Evolutionary conservation across 345 rosid genomes (phyloP).

Genomic region (Psidium guajava): DNA sequence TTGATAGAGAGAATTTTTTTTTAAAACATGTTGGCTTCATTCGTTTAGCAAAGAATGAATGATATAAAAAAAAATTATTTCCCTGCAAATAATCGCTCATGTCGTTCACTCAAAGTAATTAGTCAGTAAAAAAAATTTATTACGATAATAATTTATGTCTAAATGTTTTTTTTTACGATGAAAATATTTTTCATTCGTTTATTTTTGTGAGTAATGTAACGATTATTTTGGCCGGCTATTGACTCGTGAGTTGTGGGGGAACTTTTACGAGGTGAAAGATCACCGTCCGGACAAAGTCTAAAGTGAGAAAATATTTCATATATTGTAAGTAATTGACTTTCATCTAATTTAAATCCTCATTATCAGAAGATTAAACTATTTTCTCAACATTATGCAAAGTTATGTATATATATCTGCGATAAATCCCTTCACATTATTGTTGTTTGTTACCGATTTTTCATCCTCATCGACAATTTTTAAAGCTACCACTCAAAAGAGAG

Average conservation of each 20-base stretch:
- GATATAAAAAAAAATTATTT: not conserved
- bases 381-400: not conserved
- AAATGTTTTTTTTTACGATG: not conserved
- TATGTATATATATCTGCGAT: not conserved
- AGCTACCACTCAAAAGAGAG: not conserved
- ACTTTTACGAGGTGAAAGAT: not conserved
- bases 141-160: not conserved
- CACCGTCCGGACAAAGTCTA: not conserved
- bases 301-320: not conserved
- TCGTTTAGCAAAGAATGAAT: accelerated
- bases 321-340: not conserved
- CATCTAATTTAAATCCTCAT: not conserved
- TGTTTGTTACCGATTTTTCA: not conserved
- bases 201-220: not conserved
- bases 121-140: not conserved
- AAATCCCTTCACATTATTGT: not conserved
- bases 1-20: accelerated
- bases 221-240: not conserved
- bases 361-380: not conserved
- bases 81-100: accelerated
- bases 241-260: not conserved
- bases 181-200: not conserved
- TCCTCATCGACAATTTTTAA: not conserved
- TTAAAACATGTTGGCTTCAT: not conserved
- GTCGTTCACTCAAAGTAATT: not conserved